Evolutionary conservation across 1,284 basidiomycete genomes (phyloP).

Genomic region (Schizopora paradoxa): DNA sequence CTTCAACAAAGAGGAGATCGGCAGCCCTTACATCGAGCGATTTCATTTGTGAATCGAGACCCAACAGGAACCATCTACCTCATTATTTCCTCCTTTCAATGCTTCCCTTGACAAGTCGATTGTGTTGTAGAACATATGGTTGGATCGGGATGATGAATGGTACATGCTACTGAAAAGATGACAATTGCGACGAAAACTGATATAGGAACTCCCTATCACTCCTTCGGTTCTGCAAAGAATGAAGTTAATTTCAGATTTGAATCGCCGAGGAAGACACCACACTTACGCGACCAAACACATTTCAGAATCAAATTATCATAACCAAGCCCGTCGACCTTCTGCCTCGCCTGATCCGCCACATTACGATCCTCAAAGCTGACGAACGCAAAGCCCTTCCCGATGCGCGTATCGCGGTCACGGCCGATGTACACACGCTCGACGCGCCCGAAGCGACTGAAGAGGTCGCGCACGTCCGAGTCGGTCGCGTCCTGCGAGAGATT

Average conservation of each 20-base stretch:
- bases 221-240: constrained; percentile 33
- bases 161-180: no score
- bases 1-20: no score
- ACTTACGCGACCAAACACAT: constrained; percentile 84
- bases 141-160: no score
- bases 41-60: no score
- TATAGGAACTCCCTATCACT: no score
- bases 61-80: no score
- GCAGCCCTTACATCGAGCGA: no score
- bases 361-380: constrained; percentile 88
- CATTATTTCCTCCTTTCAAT: no score
- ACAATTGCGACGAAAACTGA: no score
- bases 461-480: constrained; percentile 90
- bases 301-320: constrained; percentile 87
- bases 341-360: constrained; percentile 83
- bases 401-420: constrained; percentile 90
- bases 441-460: constrained; percentile 83
- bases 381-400: constrained; percentile 94
- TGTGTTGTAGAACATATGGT: no score
- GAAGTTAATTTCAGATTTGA: neutral
- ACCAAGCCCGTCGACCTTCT: constrained; percentile 90
- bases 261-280: neutral
- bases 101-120: no score
- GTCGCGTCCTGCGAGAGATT: constrained; percentile 95
- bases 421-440: constrained; percentile 92